Base-by-base conservation (phyloP, 495 filamentous ascomycete species). In the Aspergillus cristatus region DNA sequence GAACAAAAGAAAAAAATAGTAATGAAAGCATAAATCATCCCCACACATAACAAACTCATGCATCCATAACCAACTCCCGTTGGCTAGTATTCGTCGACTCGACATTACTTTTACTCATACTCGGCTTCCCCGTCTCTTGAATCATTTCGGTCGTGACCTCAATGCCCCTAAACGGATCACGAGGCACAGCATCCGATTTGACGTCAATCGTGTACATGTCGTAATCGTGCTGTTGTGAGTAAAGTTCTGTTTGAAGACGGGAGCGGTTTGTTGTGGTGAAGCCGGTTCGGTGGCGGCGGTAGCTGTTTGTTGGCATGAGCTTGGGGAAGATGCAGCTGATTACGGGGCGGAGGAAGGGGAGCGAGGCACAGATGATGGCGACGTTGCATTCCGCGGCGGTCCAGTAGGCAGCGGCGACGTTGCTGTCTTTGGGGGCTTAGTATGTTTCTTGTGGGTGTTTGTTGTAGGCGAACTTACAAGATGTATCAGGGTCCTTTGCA, bases 271-370 rank as follows among this genome's bases (percentile, higher is more conserved):
- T 52, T 1, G 26, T 38, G 18, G 49, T 57, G 6, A 37, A 37
- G 24, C 54, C 49, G n/a, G n/a, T n/a, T n/a, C n/a, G n/a, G n/a
- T n/a, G n/a, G n/a, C n/a, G n/a, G n/a, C n/a, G n/a, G 35, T 53
- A 48, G 47, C 55, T 57, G 40, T 55, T 43, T 7, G 51, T 58
- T 1, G 57, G 58, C 16, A 88, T 63, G 50, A 89, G 70, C 26
- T 69, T 65, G 14, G 87, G 87, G 37, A 88, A 68, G 37, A 88
- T 73, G 15, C 70, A 68, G 32, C 79, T 78, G 47, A 86, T 72
- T n/a, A 94, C 63, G 8, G 87, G 87, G 40, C 90, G 90, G 28
- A 93, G 62, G 14, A 82, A 87, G 11, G 87, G 87, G 14, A 93
- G 77, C 47, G 84, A 91, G 34, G 81, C 82, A 44, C 83, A 89